Evolutionary conservation across 768 basidiomycete genomes (phyloP), one percentile per base, ranked within the genome.

Genomic region (Kwoniella bestiolae): DNA sequence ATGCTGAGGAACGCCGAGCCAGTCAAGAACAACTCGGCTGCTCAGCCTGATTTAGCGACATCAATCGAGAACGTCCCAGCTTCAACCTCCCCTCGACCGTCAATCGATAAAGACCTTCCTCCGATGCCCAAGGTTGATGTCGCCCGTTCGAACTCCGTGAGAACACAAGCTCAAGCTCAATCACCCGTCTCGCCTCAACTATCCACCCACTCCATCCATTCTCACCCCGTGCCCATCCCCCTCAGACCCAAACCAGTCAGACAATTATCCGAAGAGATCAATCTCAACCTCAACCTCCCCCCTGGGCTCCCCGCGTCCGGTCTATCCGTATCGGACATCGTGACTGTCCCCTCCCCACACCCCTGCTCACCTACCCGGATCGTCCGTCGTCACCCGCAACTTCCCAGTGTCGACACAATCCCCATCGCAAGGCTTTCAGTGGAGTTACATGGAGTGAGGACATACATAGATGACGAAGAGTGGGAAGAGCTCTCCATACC

Each of bases 381-480:
- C 23, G 47, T 74, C 51, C 61, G 73, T 2, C 65, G 76, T 14
- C 76, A 73, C 51, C 66, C 56, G 3, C 58, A 35, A 26, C 16
- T 70, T 9, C 62, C 69, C 4, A 60, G 52, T 50, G 62, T 65
- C 12, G 76, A 73, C 26, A 63, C 70, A 1, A 49, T 60, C 12
- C 64, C 68, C 5, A 69, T 65, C 16, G 46, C 66, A 2, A 52
- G 74, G 11, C 53, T 77, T 5, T 71, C 69, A 16, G 69, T 77
- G 44, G 76, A 77, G 26, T 41, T 77, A 18, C 46, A 72, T 35
- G 73, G 76, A 4, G 65, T 64, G 9, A 63, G 70, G 38, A 67
- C 71, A 3, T 64, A 66, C n/a, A 60, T 77, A 7, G 76, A 68
- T 6, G 76, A 77, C 41, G 76, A 77, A 45, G 76, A 77, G 18